Evolutionary conservation across 768 basidiomycete genomes (phyloP).

Genomic region (Auricularia sp.): DNA sequence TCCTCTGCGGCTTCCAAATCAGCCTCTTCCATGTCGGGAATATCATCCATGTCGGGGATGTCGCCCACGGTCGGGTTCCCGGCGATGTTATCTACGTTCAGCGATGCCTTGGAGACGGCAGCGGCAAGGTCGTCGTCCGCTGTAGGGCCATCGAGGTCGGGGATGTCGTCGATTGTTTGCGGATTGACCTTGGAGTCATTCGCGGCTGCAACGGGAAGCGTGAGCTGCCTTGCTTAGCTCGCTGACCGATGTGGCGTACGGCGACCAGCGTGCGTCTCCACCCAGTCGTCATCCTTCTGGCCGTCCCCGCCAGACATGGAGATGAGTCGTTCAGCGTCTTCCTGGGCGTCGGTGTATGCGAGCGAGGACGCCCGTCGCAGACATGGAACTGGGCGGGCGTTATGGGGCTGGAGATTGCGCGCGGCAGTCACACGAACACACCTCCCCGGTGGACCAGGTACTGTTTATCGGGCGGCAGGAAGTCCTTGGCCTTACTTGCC

Average conservation of each 20-base stretch:
- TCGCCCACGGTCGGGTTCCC: slow-evolving; percentile 25
- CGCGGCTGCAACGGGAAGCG: slow-evolving; percentile 14
- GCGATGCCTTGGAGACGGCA: not conserved
- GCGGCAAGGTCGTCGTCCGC: slow-evolving; percentile 2
- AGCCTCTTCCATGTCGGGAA: slow-evolving; percentile 99
- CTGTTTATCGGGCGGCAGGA: slow-evolving; percentile 91
- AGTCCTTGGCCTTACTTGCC: slow-evolving; percentile 73
- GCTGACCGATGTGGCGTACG: slow-evolving; percentile 13
- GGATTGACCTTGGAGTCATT: slow-evolving; percentile 39
- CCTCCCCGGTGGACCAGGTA: slow-evolving; percentile 86
- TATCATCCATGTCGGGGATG: slow-evolving; percentile 93
- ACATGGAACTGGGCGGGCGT: slow-evolving; percentile 60
- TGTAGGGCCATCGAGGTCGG: slow-evolving; percentile 57
- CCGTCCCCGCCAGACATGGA: slow-evolving; percentile 52
- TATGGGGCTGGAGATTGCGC: not conserved
- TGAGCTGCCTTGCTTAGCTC: not conserved
- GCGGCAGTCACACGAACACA: slow-evolving; percentile 14
- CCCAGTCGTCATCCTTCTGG: slow-evolving; percentile 77
- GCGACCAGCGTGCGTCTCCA: slow-evolving; percentile 90
- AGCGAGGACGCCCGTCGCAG: slow-evolving; percentile 86
- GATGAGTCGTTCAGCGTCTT: slow-evolving; percentile 89
- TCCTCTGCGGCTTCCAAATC: slow-evolving; percentile 79
- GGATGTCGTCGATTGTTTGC: slow-evolving; percentile 75
- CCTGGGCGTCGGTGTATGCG: slow-evolving; percentile 91
- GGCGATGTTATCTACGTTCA: not conserved